A percentile compares a stretch with the other conserved stretches of the same genome.
phyloP scores from a whole-genome alignment of 148 eudicot species.

The Amaranthus cruentus region DNA sequence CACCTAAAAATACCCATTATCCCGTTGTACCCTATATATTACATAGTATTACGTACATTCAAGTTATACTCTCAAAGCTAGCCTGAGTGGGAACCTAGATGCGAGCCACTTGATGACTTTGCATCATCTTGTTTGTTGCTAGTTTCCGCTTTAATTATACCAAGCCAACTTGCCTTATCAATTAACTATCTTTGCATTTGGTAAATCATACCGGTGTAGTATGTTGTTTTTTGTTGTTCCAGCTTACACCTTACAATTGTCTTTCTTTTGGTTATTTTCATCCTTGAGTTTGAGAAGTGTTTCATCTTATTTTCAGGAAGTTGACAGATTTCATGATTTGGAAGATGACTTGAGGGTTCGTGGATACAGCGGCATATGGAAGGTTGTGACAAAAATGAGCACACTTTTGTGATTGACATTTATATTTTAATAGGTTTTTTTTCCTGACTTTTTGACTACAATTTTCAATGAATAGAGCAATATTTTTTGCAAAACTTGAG shows the following conservation, averaged over 20 bases:
- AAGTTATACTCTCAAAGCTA: no score
- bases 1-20: no score
- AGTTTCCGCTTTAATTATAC: background rate
- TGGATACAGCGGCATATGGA: constrained; percentile 92
- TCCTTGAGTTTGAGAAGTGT: constrained; percentile 4
- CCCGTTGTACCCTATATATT: no score
- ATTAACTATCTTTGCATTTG: background rate
- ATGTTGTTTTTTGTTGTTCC: background rate
- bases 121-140: background rate
- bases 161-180: background rate
- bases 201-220: background rate
- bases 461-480: background rate
- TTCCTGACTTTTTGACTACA: constrained; percentile 7
- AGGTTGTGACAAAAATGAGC: constrained; percentile 44
- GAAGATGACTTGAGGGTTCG: constrained; percentile 60
- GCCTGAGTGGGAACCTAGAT: no score
- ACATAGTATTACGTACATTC: no score
- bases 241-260: background rate
- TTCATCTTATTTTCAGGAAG: constrained; percentile 55
- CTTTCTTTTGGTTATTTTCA: constrained; percentile 2
- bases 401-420: background rate
- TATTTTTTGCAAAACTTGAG: background rate
- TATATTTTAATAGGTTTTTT: constrained; percentile 13
- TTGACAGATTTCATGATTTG: constrained; percentile 78
- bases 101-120: no score